These are phyloP conservation scores for Priceomyces melissophilus DNA, from an alignment of 805 yeast species.

Conservation along the genomic window DNA sequence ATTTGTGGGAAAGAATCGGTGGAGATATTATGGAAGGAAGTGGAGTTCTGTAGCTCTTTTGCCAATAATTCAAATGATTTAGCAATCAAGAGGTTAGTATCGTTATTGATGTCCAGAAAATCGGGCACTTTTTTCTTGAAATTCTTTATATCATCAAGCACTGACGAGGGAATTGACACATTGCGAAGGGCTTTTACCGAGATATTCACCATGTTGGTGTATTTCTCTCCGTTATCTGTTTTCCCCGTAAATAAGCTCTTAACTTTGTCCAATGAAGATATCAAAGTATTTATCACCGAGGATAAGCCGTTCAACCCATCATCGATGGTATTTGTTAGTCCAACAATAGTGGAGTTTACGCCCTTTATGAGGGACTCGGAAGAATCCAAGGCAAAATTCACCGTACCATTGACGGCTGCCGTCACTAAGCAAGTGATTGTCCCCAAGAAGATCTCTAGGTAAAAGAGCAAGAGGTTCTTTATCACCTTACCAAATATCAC, in stretches of 20 bases:
- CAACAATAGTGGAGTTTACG: conserved; percentile 59
- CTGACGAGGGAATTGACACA: conserved; percentile 61
- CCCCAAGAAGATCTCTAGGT: conserved; percentile 72
- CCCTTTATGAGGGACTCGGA: conserved; percentile 57
- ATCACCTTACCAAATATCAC: conserved; percentile 50
- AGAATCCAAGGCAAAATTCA: conserved; percentile 68
- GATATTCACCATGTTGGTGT: conserved; percentile 49
- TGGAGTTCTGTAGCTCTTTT: conserved; percentile 30
- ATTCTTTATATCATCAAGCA: conserved; percentile 53
- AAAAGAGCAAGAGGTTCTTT: conserved; percentile 58
- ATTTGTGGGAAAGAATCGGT: conserved; percentile 4
- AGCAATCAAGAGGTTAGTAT: conserved; percentile 51
- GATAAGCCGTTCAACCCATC: conserved; percentile 63
- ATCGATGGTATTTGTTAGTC: conserved; percentile 59
- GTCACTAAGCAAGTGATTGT: conserved; percentile 82
- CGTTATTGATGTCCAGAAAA: conserved; percentile 60
- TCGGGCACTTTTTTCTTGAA: conserved; percentile 57
- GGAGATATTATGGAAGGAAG: conserved; percentile 13
- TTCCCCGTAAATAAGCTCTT: conserved; percentile 48
- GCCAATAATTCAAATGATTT: conserved; percentile 57
- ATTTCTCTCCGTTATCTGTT: conserved; percentile 24
- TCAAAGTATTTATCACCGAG: conserved; percentile 51
- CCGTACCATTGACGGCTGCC: conserved; percentile 69
- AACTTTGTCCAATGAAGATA: conserved; percentile 49
- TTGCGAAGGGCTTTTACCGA: conserved; percentile 54